Conservation (phyloP, 108 stramenopile species). For the Cyclotella baltica region DNA sequence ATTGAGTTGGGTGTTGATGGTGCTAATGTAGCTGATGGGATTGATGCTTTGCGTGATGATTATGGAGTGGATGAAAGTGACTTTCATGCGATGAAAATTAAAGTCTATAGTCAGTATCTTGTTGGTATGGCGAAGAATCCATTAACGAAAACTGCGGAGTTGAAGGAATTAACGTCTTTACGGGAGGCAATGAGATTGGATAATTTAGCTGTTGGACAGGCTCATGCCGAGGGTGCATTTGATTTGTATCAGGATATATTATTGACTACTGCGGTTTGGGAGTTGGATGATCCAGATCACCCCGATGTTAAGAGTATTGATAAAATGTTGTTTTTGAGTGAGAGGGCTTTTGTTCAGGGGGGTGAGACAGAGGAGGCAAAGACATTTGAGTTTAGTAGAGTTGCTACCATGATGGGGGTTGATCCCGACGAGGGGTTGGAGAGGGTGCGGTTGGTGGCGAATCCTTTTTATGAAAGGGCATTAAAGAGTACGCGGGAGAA, state of each 20-base stretch:
- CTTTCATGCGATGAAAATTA: constrained; percentile 65
- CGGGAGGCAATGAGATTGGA: constrained; percentile 58
- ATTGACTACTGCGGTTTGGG: constrained; percentile 72
- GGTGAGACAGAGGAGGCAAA: constrained; percentile 86
- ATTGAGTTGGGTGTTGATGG: constrained; percentile 39
- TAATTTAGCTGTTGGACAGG: constrained; percentile 84
- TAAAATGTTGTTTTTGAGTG: constrained; percentile 84
- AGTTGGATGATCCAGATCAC: constrained; percentile 82
- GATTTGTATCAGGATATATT: constrained; percentile 71
- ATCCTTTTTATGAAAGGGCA: constrained; percentile 86
- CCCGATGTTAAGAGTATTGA: constrained; percentile 78
- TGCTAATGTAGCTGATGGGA: constrained; percentile 23
- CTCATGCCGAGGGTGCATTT: constrained; percentile 71
- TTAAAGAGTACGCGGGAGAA: constrained; percentile 74
- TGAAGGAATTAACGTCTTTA: constrained; percentile 73
- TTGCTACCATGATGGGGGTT: constrained; percentile 69
- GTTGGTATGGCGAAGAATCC: constrained; percentile 84
- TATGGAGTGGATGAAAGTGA: constrained; percentile 63
- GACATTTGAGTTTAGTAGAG: constrained; percentile 81
- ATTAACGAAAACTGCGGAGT: constrained; percentile 66
- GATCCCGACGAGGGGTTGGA: constrained; percentile 52
- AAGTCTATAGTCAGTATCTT: constrained; percentile 73
- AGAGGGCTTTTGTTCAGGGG: constrained; percentile 71
- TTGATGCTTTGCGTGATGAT: constrained; percentile 24
- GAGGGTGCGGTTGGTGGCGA: constrained; percentile 66